These are phyloP conservation scores for Ophiocordyceps unilateralis DNA, from an alignment of 2,329 filamentous ascomycete genomes.

Conservation along the genomic window DNA sequence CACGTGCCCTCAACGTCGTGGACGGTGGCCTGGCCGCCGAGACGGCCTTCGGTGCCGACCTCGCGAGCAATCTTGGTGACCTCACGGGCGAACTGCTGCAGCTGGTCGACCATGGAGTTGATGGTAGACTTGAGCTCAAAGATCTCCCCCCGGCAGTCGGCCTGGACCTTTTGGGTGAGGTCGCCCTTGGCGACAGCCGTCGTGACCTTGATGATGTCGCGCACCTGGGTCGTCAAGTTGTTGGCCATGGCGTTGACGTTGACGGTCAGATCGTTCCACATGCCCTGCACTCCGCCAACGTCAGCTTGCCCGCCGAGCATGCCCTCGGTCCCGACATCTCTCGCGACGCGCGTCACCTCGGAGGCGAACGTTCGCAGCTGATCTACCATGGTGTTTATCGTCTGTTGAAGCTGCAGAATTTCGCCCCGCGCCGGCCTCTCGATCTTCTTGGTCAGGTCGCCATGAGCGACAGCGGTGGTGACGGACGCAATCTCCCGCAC, in stretches of 20 bases:
- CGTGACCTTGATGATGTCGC: slow-evolving; percentile 79
- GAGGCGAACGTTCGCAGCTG: slow-evolving; percentile 70
- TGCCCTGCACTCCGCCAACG: slow-evolving; percentile 69
- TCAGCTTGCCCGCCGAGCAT: slow-evolving; percentile 70
- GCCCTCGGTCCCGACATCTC: slow-evolving; percentile 72
- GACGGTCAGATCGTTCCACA: slow-evolving; percentile 77
- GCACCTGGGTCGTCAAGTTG: slow-evolving; percentile 73
- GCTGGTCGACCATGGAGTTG: slow-evolving; percentile 97
- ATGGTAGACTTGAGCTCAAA: slow-evolving; percentile 93
- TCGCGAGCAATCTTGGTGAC: slow-evolving; percentile 93
- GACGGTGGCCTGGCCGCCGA: slow-evolving; percentile 88
- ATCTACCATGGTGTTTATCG: slow-evolving; percentile 81
- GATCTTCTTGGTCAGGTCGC: slow-evolving; percentile 72
- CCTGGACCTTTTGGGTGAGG: slow-evolving; percentile 90
- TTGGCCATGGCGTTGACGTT: slow-evolving; percentile 83
- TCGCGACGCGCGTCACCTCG: slow-evolving; percentile 66
- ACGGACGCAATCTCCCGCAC: slow-evolving; percentile 75
- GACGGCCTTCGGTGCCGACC: slow-evolving; percentile 85
- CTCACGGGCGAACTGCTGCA: slow-evolving; percentile 91
- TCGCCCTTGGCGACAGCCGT: slow-evolving; percentile 67
- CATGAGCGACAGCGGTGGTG: slow-evolving; percentile 67
- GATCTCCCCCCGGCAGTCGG: slow-evolving; percentile 81
- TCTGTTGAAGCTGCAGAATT: slow-evolving; percentile 69
- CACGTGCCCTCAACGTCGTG: slow-evolving; percentile 95
- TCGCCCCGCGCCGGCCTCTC: slow-evolving; percentile 66